These are phyloP conservation scores for Irpex sp. DNA, from an alignment of 1,284 basidiomycete genomes.

Conservation along the genomic window DNA sequence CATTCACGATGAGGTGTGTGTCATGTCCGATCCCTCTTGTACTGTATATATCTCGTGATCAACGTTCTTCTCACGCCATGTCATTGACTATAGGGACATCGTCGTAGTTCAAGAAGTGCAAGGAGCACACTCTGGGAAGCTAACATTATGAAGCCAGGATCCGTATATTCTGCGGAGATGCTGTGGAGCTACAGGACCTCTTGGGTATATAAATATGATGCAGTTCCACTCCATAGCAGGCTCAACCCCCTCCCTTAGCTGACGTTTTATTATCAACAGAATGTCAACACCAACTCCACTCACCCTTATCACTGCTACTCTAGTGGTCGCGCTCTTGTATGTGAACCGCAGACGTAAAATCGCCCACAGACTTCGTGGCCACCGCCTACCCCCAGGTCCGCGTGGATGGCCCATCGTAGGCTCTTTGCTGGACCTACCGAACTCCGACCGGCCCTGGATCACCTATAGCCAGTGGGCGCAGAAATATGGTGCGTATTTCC, in stretches of 20 bases:
- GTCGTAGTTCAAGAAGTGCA: background rate
- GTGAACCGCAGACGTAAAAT: background rate
- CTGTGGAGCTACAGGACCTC: no score
- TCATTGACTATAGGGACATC: background rate
- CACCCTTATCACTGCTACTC: background rate
- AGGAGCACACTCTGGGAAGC: background rate
- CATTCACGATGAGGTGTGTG: no score
- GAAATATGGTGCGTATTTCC: slow-evolving; percentile 9
- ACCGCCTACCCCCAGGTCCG: slow-evolving; percentile 3
- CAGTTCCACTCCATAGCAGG: background rate
- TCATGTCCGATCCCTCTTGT: background rate
- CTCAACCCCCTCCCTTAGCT: background rate
- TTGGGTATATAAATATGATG: background rate
- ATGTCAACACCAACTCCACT: background rate
- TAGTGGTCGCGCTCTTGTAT: background rate
- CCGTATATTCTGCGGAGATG: no score
- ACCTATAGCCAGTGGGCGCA: slow-evolving; percentile 7
- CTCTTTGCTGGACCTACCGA: slow-evolving; percentile 3
- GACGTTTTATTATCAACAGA: background rate
- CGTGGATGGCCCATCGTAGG: slow-evolving; percentile 5
- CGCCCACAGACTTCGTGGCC: background rate
- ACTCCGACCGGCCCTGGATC: background rate
- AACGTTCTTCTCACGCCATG: background rate
- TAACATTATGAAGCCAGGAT: no score
- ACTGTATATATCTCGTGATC: background rate